Percentiles rank a stretch among this genome's conserved stretches.
Evolutionary conservation across 129 eudicot genomes (phyloP).

Genomic region (Glebionis coronaria): DNA sequence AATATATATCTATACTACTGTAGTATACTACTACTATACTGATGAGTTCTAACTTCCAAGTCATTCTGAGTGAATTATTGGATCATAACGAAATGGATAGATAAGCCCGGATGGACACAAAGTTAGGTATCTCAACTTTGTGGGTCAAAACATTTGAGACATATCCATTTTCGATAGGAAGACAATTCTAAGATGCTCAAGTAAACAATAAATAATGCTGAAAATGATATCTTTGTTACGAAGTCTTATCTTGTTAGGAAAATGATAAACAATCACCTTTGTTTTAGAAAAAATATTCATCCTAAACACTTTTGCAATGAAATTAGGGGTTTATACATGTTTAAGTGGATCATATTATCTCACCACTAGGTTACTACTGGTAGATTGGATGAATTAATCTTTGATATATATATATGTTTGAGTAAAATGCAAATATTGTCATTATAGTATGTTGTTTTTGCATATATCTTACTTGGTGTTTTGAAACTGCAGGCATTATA

Average conservation of each 20-base stretch:
- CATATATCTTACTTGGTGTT: no score
- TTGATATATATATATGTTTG: no score
- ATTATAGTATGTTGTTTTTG: no score
- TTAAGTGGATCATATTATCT: no score
- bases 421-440: no score
- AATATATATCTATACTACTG: no score
- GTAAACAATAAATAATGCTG: conserved; percentile 16
- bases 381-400: no score
- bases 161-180: conserved; percentile 12
- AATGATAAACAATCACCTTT: neutral
- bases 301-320: neutral
- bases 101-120: conserved; percentile 6
- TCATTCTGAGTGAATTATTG: neutral
- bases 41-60: neutral
- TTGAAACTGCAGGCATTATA: no score
- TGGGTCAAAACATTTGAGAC: conserved; percentile 19
- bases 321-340: neutral
- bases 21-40: no score
- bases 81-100: neutral
- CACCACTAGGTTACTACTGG: no score
- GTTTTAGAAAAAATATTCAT: neutral
- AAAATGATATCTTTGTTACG: conserved; percentile 7
- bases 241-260: conserved; percentile 17
- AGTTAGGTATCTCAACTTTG: conserved; percentile 18
- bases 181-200: conserved; percentile 25